Evolutionary conservation across 805 yeast genomes (phyloP).

Genomic region (Vanderwaltozyma polyspora): DNA sequence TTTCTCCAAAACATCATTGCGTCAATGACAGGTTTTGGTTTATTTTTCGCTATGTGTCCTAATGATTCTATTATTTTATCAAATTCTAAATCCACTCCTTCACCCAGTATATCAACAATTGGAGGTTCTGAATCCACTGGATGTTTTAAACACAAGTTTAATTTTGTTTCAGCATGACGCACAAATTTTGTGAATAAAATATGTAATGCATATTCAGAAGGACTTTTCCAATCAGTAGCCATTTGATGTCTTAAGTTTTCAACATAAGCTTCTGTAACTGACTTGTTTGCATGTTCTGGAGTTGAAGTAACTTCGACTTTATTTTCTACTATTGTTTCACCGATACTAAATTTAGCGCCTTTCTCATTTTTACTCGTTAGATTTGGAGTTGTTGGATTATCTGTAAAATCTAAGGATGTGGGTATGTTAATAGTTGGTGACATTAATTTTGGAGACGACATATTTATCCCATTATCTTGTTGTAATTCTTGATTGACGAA

Average conservation of each 20-base stretch:
- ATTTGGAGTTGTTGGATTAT: conserved; percentile 11
- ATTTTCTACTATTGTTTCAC: neutral
- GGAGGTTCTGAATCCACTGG: conserved; percentile 65
- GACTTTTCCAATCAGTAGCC: conserved; percentile 51
- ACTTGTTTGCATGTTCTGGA: conserved; percentile 4
- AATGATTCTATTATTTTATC: conserved; percentile 77
- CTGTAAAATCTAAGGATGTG: too few species aligned
- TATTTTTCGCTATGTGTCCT: conserved; percentile 80
- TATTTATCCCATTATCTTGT: neutral
- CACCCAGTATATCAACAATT: conserved; percentile 63
- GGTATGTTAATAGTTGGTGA: conserved; percentile 12
- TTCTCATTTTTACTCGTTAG: too few species aligned
- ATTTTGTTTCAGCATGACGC: conserved; percentile 80
- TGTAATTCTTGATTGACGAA: neutral
- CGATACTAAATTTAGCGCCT: too few species aligned
- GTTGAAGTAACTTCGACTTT: conserved; percentile 1
- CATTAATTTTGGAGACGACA: conserved; percentile 1
- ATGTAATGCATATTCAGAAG: conserved; percentile 87
- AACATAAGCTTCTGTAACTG: conserved; percentile 19
- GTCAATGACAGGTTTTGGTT: conserved; percentile 93
- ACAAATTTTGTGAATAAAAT: conserved; percentile 93
- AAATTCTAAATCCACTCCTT: conserved; percentile 76
- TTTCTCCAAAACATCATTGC: conserved; percentile 98
- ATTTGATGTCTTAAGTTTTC: conserved; percentile 27
- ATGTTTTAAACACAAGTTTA: conserved; percentile 56